Conservation (phyloP, 371 early-diverging fungal species). For the Zychaea mexicana region DNA sequence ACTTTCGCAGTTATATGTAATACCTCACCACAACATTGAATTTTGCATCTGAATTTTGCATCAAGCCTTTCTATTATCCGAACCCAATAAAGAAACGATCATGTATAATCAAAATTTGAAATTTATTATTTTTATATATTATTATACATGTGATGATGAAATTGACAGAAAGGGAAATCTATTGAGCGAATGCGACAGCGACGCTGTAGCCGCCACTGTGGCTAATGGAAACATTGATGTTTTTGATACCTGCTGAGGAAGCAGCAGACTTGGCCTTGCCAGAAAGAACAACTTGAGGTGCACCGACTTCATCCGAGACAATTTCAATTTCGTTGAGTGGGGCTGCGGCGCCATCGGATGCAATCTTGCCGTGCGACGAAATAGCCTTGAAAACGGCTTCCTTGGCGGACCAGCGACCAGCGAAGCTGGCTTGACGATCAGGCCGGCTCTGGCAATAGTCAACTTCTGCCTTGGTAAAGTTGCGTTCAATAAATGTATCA, state of each 20-base stretch:
- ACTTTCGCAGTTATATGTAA: too few species aligned
- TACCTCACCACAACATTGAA: too few species aligned
- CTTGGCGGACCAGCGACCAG: constrained; percentile 97
- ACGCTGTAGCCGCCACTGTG: constrained; percentile 93
- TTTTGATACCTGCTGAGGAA: constrained; percentile 68
- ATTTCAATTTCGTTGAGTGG: constrained; percentile 93
- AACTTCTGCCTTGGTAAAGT: constrained; percentile 84
- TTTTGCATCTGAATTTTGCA: too few species aligned
- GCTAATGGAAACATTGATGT: constrained; percentile 90
- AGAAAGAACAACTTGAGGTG: constrained; percentile 85
- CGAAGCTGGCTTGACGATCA: constrained; percentile 85
- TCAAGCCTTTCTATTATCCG: neutral
- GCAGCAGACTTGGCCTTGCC: constrained; percentile 83
- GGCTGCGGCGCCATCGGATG: constrained; percentile 84
- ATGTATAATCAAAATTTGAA: too few species aligned
- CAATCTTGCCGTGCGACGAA: constrained; percentile 70
- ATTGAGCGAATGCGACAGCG: constrained; percentile 78
- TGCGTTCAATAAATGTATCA: constrained; percentile 86
- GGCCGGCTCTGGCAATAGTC: constrained; percentile 80
- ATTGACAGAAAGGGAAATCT: constrained; percentile 22
- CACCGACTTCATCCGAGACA: constrained; percentile 69
- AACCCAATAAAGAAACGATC: neutral
- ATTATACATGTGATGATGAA: neutral
- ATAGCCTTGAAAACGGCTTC: constrained; percentile 97
- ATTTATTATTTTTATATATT: neutral